A percentile compares a stretch with the other conserved stretches of the same genome.
phyloP scores from a whole-genome alignment of 257 asterid species.

The Phtheirospermum japonicum region DNA sequence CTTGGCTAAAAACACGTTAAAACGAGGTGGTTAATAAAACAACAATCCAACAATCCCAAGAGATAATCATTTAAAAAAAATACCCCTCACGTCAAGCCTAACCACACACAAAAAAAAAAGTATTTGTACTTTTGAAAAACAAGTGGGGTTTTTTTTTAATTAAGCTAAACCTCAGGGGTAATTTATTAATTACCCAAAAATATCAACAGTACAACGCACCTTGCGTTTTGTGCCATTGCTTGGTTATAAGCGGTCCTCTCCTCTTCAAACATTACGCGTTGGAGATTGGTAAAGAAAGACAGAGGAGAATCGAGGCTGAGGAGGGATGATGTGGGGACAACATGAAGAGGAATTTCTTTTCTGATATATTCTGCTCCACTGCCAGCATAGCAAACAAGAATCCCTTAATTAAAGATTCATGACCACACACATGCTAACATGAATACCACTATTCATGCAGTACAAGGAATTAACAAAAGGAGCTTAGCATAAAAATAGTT shows the following conservation, averaged over 20 bases:
- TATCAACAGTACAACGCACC: constrained; percentile 39
- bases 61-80: not conserved
- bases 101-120: not conserved
- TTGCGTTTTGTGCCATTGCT: constrained; percentile 61
- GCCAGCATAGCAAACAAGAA: too few species aligned
- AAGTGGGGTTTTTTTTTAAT: not conserved
- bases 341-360: constrained; percentile 85
- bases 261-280: constrained; percentile 81
- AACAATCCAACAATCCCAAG: not conserved
- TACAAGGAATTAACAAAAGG: too few species aligned
- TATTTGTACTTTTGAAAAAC: not conserved
- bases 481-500: too few species aligned
- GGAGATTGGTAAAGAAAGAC: constrained; percentile 73
- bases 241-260: constrained; percentile 85
- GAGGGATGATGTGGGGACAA: constrained; percentile 71
- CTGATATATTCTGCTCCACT: constrained; percentile 94
- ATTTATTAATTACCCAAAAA: not conserved
- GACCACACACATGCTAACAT: too few species aligned
- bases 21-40: not conserved
- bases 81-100: not conserved
- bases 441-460: too few species aligned
- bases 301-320: constrained; percentile 67
- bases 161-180: not conserved
- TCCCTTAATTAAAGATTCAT: too few species aligned
- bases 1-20: constrained; percentile 43